These are phyloP conservation scores for Phaffia australis DNA, from an alignment of 768 basidiomycete genomes.

Conservation along the genomic window DNA sequence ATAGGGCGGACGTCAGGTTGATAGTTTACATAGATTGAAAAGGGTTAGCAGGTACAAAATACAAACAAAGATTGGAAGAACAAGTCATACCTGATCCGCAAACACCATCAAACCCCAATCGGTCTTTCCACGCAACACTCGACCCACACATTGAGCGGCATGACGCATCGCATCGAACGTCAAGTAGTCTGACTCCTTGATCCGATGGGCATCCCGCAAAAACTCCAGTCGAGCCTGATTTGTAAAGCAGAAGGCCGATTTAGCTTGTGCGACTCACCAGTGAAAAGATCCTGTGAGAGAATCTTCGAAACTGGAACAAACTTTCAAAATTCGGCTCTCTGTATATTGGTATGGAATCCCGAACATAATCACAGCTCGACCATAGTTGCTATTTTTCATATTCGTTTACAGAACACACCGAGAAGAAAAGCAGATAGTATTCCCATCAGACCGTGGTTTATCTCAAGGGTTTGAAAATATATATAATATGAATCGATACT, in stretches of 20 bases:
- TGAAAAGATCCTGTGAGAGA: background rate
- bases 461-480: background rate
- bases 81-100: constrained; percentile 71
- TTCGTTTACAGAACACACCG: background rate
- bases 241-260: background rate
- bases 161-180: constrained; percentile 99
- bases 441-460: background rate
- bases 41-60: too few relatives aligned
- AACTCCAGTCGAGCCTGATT: constrained; percentile 76
- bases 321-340: constrained; percentile 87
- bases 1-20: background rate
- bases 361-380: constrained; percentile 98
- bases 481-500: constrained; percentile 11
- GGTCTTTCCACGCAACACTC: constrained; percentile 93
- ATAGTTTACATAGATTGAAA: too few relatives aligned
- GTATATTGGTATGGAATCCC: constrained; percentile 98
- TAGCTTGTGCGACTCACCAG: background rate
- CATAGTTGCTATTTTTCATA: constrained; percentile 55
- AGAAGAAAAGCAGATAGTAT: background rate
- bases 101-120: constrained; percentile 99
- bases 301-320: constrained; percentile 17
- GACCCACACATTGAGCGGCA: constrained; percentile 96
- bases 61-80: background rate
- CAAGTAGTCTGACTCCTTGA: constrained; percentile 94
- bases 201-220: constrained; percentile 93